Evolutionary conservation across 495 filamentous ascomycete species (phyloP).

Genomic region (Elasticomyces elasticus): DNA sequence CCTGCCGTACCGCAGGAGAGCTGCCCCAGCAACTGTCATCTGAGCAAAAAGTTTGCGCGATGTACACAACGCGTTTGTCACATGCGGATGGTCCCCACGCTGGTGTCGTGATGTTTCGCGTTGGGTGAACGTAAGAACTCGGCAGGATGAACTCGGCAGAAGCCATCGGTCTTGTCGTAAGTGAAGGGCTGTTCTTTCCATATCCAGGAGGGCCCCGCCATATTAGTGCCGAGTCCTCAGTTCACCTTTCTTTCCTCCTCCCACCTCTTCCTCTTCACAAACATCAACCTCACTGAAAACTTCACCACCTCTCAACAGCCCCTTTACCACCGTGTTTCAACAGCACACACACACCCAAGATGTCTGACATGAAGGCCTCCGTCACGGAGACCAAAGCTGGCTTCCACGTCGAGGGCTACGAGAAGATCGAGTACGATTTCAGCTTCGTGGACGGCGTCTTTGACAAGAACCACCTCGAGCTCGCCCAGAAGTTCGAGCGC

Average conservation of each 20-base stretch:
- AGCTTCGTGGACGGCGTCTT: conserved; percentile 56
- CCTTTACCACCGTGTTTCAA: conserved; percentile 1
- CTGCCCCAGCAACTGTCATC: not conserved
- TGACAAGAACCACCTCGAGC: conserved; percentile 38
- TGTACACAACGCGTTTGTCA: not conserved
- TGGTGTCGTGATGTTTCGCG: not conserved
- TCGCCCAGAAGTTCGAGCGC: conserved; percentile 47
- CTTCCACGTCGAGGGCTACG: conserved; percentile 54
- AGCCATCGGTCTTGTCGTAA: too few species aligned
- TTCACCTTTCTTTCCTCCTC: not conserved
- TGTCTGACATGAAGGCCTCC: conserved; percentile 53
- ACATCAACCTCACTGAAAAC: not conserved
- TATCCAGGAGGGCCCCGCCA: too few species aligned
- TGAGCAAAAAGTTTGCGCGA: not conserved
- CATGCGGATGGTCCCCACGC: not conserved
- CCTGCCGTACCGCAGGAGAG: not conserved
- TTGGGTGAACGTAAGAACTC: too few species aligned
- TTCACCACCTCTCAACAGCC: not conserved
- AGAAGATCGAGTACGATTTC: conserved; percentile 60
- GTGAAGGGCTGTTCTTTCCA: too few species aligned
- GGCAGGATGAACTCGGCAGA: too few species aligned
- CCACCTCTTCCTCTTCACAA: not conserved
- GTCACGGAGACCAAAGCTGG: conserved; percentile 43
- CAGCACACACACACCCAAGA: conserved; percentile 25
- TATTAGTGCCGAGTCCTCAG: too few species aligned